Percentiles rank a stretch among this genome's conserved stretches.
phyloP scores from a whole-genome alignment of 352 stramenopile species.

The Phytophthora nicotianae region DNA sequence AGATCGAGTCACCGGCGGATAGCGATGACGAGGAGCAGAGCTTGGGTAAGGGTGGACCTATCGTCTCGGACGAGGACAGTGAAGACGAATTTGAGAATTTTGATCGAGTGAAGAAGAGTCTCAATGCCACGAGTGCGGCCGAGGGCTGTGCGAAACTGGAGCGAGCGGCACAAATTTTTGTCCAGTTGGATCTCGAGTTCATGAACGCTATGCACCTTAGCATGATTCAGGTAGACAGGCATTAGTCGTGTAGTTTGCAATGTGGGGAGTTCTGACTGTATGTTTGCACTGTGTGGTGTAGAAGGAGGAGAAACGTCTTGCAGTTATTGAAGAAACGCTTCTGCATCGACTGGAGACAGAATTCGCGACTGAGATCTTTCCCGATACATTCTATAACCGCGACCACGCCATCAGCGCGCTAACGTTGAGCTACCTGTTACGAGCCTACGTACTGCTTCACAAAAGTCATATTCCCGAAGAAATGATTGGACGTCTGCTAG shows the following conservation, averaged over 20 bases:
- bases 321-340: conserved; percentile 73
- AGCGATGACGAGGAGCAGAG: conserved; percentile 28
- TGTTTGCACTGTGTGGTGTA: conserved; percentile 17
- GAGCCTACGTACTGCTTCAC: conserved; percentile 77
- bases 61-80: conserved; percentile 35
- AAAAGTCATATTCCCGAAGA: conserved; percentile 81
- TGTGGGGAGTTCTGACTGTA: background rate
- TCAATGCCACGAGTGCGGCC: conserved; percentile 39
- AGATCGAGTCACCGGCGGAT: conserved; percentile 52
- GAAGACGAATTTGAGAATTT: conserved; percentile 82
- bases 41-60: background rate
- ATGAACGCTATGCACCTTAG: conserved; percentile 68
- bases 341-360: conserved; percentile 81
- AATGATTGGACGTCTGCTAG: conserved; percentile 78
- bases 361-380: conserved; percentile 86
- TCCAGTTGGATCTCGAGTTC: conserved; percentile 82
- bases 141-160: conserved; percentile 80
- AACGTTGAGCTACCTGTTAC: conserved; percentile 73
- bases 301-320: conserved; percentile 75
- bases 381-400: conserved; percentile 87
- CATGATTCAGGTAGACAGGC: conserved; percentile 69
- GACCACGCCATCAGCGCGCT: conserved; percentile 71
- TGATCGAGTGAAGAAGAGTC: conserved; percentile 48
- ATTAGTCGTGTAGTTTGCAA: background rate
- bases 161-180: conserved; percentile 70